Percentiles rank a stretch among this genome's conserved stretches.
Conservation (phyloP, 2,329 filamentous ascomycete species). For the Fusarium sp. region DNA sequence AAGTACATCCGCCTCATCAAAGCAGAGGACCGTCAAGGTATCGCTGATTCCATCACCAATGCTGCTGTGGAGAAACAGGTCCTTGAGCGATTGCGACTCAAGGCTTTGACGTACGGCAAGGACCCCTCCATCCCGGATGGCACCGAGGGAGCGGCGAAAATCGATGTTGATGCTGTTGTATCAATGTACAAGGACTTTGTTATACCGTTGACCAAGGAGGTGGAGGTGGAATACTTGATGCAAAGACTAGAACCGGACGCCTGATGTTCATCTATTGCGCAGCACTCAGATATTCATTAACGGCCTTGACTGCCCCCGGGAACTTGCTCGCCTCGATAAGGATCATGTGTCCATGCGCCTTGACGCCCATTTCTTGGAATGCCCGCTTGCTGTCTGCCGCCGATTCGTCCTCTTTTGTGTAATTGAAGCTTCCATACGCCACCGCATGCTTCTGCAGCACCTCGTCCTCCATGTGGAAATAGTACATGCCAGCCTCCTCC, state of each 20-base stretch:
- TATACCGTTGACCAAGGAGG: constrained; percentile 96
- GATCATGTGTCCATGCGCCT: constrained; percentile 84
- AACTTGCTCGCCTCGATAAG: constrained; percentile 86
- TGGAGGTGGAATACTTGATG: constrained; percentile 98
- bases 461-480: constrained; percentile 97
- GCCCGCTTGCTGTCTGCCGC: constrained; percentile 91
- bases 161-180: constrained; percentile 91
- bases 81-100: constrained; percentile 83
- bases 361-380: constrained; percentile 93
- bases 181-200: constrained; percentile 92
- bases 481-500: constrained; percentile 74
- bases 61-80: constrained; percentile 90
- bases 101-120: constrained; percentile 92
- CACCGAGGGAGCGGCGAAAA: constrained; percentile 74
- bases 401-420: constrained; percentile 82
- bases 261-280: constrained; percentile 53
- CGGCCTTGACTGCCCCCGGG: constrained; percentile 76
- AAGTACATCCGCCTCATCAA: constrained; percentile 85
- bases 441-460: constrained; percentile 80
- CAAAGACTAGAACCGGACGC: constrained; percentile 73
- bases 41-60: constrained; percentile 92
- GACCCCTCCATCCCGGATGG: constrained; percentile 76
- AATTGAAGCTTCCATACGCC: constrained; percentile 77
- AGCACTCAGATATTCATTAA: constrained; percentile 77
- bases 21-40: constrained; percentile 80